Percentiles rank a stretch among this genome's conserved stretches.
These are phyloP conservation scores for Ricinus communis DNA, from an alignment of 345 rosid species.

Conservation along the genomic window DNA sequence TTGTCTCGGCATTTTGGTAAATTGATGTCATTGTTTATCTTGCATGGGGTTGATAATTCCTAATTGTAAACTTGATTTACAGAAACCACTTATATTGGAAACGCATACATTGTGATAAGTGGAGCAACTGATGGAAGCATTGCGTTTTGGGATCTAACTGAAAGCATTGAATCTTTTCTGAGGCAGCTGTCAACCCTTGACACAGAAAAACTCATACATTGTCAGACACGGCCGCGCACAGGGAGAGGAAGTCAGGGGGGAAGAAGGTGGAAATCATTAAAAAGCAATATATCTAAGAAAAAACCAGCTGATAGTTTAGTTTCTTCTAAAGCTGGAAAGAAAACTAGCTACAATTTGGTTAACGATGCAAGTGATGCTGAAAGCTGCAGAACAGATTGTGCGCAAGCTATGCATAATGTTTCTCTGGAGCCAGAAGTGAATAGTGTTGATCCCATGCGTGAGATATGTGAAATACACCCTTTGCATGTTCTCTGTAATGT, in stretches of 20 bases:
- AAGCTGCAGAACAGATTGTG: slow-evolving; percentile 20
- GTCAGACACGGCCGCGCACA: slow-evolving; percentile 76
- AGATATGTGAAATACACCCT: slow-evolving; percentile 60
- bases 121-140: slow-evolving; percentile 98
- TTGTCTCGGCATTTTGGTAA: background rate
- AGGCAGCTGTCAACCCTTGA: slow-evolving; percentile 49
- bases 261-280: slow-evolving; percentile 66
- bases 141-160: slow-evolving; percentile 83
- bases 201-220: slow-evolving; percentile 53
- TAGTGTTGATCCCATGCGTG: slow-evolving; percentile 35
- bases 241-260: slow-evolving; percentile 99
- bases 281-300: slow-evolving; percentile 30
- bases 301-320: slow-evolving; percentile 20
- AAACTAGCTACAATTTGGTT: slow-evolving; percentile 8
- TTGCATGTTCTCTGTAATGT: slow-evolving; percentile 45
- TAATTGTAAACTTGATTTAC: slow-evolving; percentile 27
- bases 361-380: slow-evolving; percentile 21
- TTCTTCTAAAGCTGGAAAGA: slow-evolving; percentile 24
- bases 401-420: slow-evolving; percentile 22
- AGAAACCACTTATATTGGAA: slow-evolving; percentile 44
- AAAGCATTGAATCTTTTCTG: slow-evolving; percentile 64
- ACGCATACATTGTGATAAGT: slow-evolving; percentile 57
- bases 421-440: slow-evolving; percentile 31
- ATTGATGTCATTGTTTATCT: background rate
- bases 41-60: slow-evolving; percentile 11